Base-by-base conservation (phyloP, 805 yeast genomes). In the Starmerella sirachaensis region DNA sequence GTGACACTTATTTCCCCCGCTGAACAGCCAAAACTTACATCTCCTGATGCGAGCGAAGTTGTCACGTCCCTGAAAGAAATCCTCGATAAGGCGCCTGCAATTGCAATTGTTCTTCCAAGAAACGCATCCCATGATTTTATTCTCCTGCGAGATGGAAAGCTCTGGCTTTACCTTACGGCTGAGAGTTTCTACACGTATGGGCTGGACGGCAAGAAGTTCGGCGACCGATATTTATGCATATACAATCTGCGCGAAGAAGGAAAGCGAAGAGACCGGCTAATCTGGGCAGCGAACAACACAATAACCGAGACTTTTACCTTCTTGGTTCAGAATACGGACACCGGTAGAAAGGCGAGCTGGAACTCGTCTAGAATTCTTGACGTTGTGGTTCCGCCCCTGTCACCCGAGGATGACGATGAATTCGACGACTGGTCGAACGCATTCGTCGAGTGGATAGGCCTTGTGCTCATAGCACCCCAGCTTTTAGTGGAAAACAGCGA, bases 371-470 rank as follows among this genome's bases (percentile, higher is more conserved):
- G n/a, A 3, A 18, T 12, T 13, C 14, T 12, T 27, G 4, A 16
- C 13, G 5, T 16, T 2, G 20, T 25, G 1, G 35, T 37, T 2
- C 46, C 45, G 13, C 31, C 33, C 2, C 31, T 40, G 21, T 10
- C 16, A 4, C 27, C 37, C 2, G 37, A 14, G 3, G 13, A 18
- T 12, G 36, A 39, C 17, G 40, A 19, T 9, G 42, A 18, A 14
- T 38, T 40, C 18, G 35, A 37, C 12, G 53, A 49, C 25, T 48
- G 52, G 51, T 36, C 50, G 5, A 44, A 43, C 19, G 38, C 16
- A n/a, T 12, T 46, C 16, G n/a, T 24, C 2, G 50, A 49, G 19
- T 47, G 51, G 52, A 29, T 34, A 3, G 53, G 50, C 1, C 42
- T 47, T 9, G 41, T 35, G 3, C 35, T 25, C 2, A 11, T 42